These are phyloP conservation scores for Hysterium pulicare DNA, from an alignment of 2,329 filamentous ascomycete genomes.

Conservation along the genomic window DNA sequence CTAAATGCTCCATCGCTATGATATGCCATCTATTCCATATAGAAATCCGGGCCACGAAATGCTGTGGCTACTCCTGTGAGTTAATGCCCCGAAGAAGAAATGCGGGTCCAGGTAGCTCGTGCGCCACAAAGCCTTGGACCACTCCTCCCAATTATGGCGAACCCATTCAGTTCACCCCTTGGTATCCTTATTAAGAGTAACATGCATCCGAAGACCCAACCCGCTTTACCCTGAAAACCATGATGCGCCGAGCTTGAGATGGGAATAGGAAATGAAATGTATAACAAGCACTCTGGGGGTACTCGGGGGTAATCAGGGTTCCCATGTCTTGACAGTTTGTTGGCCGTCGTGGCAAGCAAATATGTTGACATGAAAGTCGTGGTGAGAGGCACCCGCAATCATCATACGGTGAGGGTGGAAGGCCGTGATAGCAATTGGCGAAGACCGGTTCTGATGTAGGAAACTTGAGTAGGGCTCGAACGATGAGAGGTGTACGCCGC, in stretches of 20 bases:
- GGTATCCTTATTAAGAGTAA: no score
- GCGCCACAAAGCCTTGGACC: no score
- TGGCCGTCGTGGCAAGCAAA: constrained; percentile 53
- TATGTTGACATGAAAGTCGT: constrained; percentile 87
- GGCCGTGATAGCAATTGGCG: constrained; percentile 81
- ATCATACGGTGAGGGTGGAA: constrained; percentile 96
- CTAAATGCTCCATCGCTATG: constrained; percentile 11
- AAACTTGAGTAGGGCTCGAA: constrained; percentile 90
- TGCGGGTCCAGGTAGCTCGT: no score
- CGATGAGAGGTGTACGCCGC: constrained; percentile 72
- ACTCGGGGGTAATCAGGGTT: no score
- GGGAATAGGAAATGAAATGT: background rate
- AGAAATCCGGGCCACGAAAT: no score
- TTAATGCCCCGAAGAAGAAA: no score
- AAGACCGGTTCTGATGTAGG: constrained; percentile 73
- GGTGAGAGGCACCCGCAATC: constrained; percentile 79
- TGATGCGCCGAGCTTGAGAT: constrained; percentile 1
- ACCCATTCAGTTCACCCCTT: no score
- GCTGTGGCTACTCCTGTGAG: no score
- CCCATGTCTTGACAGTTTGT: constrained; percentile 33
- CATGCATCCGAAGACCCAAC: no score
- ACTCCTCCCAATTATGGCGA: no score
- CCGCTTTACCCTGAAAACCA: constrained; percentile 5
- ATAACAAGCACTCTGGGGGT: no score
- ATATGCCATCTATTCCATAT: constrained; percentile 5